Evolutionary conservation across 2,329 filamentous ascomycete species (phyloP).

Genomic region (Claviceps sp.): DNA sequence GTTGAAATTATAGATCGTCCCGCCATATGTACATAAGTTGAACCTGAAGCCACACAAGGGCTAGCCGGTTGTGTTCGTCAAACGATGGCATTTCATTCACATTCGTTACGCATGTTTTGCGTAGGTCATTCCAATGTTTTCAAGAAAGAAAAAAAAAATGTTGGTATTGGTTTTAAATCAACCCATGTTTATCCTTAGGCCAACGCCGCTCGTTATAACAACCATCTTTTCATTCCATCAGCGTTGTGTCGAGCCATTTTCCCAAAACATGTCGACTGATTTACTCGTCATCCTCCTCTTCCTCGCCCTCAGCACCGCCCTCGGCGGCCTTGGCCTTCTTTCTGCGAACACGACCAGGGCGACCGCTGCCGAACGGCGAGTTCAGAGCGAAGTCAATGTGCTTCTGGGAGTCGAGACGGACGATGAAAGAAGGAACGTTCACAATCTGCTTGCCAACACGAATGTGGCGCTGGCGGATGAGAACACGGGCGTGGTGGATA

Average conservation of each 20-base stretch:
- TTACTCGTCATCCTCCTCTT: conserved; percentile 74
- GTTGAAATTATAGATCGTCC: neutral
- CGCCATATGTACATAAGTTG: neutral
- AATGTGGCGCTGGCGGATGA: conserved; percentile 99
- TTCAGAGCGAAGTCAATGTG: conserved; percentile 98
- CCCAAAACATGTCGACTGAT: conserved; percentile 22
- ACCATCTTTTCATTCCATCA: conserved; percentile 24
- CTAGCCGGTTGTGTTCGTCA: neutral
- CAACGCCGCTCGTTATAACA: conserved; percentile 40
- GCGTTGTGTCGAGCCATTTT: conserved; percentile 20
- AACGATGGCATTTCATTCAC: neutral
- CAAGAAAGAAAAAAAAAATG: neutral
- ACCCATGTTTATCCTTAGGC: conserved; percentile 33
- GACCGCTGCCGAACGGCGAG: conserved; percentile 95
- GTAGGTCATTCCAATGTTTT: neutral
- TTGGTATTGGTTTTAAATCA: conserved; percentile 21
- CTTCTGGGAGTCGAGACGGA: conserved; percentile 99
- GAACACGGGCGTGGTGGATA: conserved; percentile 98
- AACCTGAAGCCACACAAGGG: neutral
- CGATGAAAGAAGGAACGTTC: conserved; percentile 98
- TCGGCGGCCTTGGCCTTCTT: conserved; percentile 99
- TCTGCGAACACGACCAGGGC: conserved; percentile 93
- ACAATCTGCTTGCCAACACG: conserved; percentile 99
- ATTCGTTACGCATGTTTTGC: neutral
- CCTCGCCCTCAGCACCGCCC: conserved; percentile 65